These are phyloP conservation scores for Leptomonas seymouri DNA, from an alignment of 208 protist genomes.

Conservation along the genomic window DNA sequence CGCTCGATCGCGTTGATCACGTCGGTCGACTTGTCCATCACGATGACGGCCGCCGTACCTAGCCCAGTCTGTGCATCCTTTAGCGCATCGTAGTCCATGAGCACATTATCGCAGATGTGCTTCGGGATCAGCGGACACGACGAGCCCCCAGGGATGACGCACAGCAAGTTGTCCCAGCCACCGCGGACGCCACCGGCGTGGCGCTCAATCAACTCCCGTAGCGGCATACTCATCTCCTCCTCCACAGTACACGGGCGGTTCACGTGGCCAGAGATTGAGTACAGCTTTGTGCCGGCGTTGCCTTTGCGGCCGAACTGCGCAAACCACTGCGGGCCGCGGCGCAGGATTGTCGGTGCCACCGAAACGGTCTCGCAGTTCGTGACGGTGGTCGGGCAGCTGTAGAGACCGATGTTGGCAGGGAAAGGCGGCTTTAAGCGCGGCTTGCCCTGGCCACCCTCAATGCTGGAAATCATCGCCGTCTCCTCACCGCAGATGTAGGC, in stretches of 20 bases:
- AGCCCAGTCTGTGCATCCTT: slow-evolving; percentile 94
- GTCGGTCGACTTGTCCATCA: slow-evolving; percentile 99
- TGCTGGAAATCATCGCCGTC: slow-evolving; percentile 97
- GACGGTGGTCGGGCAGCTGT: slow-evolving; percentile 99
- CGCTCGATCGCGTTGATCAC: slow-evolving; percentile 96
- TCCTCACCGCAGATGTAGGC: slow-evolving; percentile 99
- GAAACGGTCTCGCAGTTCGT: slow-evolving; percentile 99
- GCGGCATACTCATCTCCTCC: slow-evolving; percentile 99
- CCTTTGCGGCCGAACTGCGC: slow-evolving; percentile 96
- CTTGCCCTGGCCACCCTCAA: slow-evolving; percentile 98
- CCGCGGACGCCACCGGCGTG: slow-evolving; percentile 97
- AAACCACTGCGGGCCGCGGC: slow-evolving; percentile 96
- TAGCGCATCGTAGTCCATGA: slow-evolving; percentile 99
- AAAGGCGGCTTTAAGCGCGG: slow-evolving; percentile 99
- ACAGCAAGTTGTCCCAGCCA: slow-evolving; percentile 99
- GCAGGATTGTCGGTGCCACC: slow-evolving; percentile 96
- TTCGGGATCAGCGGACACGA: slow-evolving; percentile 97
- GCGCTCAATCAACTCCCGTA: slow-evolving; percentile 97
- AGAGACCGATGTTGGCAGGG: slow-evolving; percentile 98
- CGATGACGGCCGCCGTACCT: slow-evolving; percentile 99
- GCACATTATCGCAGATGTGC: slow-evolving; percentile 93
- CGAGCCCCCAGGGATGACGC: slow-evolving; percentile 97
- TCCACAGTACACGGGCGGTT: slow-evolving; percentile 99
- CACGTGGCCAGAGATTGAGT: slow-evolving; percentile 98
- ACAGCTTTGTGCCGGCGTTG: slow-evolving; percentile 98